These are phyloP conservation scores for Dendrobium huoshanense DNA, from an alignment of 106 monocot genomes.

Conservation along the genomic window DNA sequence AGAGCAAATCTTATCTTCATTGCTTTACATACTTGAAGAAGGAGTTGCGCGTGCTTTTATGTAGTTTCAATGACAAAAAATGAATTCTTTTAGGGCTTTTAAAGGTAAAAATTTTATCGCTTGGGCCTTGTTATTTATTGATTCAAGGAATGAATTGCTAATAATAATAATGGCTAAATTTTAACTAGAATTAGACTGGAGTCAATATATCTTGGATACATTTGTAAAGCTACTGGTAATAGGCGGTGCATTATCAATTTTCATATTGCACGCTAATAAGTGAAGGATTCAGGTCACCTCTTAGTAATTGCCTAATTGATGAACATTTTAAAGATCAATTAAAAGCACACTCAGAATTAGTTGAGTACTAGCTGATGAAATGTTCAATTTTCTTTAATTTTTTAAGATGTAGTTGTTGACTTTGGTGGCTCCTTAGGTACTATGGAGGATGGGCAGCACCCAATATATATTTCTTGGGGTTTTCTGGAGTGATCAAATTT, in stretches of 20 bases:
- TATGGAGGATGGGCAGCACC: slow-evolving; percentile 81
- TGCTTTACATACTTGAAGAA: background rate
- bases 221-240: background rate
- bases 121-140: background rate
- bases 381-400: background rate
- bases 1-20: background rate
- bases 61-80: background rate
- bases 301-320: background rate
- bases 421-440: slow-evolving; percentile 33
- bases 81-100: background rate
- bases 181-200: background rate
- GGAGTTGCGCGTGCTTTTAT: background rate
- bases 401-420: slow-evolving; percentile 9
- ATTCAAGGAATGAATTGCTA: background rate
- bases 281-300: background rate
- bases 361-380: background rate
- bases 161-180: background rate
- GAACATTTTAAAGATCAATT: background rate
- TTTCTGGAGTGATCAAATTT: slow-evolving; percentile 81
- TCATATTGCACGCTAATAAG: background rate
- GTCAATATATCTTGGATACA: background rate
- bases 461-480: slow-evolving; percentile 76
- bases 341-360: background rate
- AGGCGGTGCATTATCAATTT: background rate
- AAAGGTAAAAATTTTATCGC: background rate